phyloP scores from a whole-genome alignment of 768 basidiomycete species.

The Tulasnella sp. region DNA sequence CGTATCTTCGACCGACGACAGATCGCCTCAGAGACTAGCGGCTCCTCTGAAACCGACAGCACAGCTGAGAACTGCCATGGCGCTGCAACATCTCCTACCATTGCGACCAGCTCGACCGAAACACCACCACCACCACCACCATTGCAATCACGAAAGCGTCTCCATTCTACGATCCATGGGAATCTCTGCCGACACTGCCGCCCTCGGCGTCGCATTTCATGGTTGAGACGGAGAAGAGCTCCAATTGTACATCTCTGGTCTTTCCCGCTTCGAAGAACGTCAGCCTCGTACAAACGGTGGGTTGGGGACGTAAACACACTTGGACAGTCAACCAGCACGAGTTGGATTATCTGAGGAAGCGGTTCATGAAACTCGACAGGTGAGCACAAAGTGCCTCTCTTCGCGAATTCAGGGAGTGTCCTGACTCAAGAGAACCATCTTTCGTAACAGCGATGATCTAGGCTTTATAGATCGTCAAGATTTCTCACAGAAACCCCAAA shows the following conservation, averaged over 20 bases:
- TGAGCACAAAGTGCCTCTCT: constrained; percentile 39
- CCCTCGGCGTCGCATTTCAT: constrained; percentile 84
- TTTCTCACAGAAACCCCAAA: constrained; percentile 98
- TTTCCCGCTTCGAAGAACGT: background rate
- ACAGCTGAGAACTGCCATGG: background rate
- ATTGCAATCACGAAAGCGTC: background rate
- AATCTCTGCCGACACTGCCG: constrained; percentile 8
- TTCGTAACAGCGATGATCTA: constrained; percentile 74
- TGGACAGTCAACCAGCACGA: constrained; percentile 86
- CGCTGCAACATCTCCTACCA: background rate
- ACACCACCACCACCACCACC: background rate
- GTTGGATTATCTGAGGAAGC: constrained; percentile 92
- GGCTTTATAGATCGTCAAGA: constrained; percentile 99
- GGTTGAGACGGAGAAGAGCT: constrained; percentile 96
- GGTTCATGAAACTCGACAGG: constrained; percentile 99
- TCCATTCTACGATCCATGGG: constrained; percentile 28
- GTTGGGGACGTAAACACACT: background rate
- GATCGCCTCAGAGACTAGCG: background rate
- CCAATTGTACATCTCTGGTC: constrained; percentile 77
- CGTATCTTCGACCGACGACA: background rate
- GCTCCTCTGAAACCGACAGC: background rate
- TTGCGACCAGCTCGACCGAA: background rate
- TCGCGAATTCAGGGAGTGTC: background rate
- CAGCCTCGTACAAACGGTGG: too few species aligned
- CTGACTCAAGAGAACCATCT: background rate